Evolutionary conservation across 306 rosid genomes (phyloP), one percentile per base, ranked within the genome.

Genomic region (Clitoria ternatea): DNA sequence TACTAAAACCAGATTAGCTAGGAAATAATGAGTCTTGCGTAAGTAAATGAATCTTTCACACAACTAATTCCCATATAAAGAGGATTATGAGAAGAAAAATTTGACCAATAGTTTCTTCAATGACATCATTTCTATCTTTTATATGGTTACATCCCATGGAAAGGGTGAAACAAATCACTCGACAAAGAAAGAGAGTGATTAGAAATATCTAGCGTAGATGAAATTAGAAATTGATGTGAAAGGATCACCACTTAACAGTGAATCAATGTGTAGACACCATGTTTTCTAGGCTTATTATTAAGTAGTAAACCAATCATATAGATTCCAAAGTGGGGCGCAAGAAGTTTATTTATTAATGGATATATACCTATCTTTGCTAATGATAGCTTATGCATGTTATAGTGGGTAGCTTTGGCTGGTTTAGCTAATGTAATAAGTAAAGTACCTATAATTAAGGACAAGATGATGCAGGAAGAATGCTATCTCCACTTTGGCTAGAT

Each of bases 381-480:
- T 50, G 50, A 26, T 37, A 59, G 36, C n/a, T 32, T 18, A 0
- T 53, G 72, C 56, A 73, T 39, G 30, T 43, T 42, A 57, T 66
- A 6, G 26, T 5, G 56, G 69, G 33, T 15, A 40, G 9, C 12
- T 36, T 10, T 13, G 40, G 26, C 37, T 45, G 19, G 20, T 10
- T 39, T 33, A 29, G 11, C 1, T 44, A 39, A 39, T 22, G 20
- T 43, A 19, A 10, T 48, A 1, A 48, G 47, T 17, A n/a, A 26
- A 68, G 44, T 69, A 88, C 97, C 92, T 85, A 77, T 87, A 89
- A 70, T 81, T 85, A 49, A 84, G 96, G 91, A 91, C 88, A 77
- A 91, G 79, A 85, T 91, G 96, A 80, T 91, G 96, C 62, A 91
- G 89, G 77, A 85, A 87, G 82, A 84, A 79, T 6, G 93, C 82